phyloP scores from a whole-genome alignment of 23 red algal genomes.

The Chondrus crispus region DNA sequence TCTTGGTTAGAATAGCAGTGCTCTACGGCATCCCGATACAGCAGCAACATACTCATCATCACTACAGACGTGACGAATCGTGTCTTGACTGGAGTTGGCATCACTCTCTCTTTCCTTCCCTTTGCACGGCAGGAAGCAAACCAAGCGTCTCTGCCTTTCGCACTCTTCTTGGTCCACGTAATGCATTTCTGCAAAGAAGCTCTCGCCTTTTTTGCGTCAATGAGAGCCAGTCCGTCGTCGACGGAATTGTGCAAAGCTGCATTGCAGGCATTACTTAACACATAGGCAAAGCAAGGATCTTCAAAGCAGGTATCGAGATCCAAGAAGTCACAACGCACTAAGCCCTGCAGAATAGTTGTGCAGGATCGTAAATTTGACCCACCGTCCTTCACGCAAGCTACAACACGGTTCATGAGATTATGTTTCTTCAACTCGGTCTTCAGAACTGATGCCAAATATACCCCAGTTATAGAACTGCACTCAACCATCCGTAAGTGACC shows the following conservation, averaged over 20 bases:
- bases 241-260: background rate
- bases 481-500: background rate
- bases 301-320: background rate
- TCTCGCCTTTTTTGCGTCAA: background rate
- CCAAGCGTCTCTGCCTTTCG: background rate
- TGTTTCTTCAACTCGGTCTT: background rate
- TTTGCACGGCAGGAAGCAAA: background rate
- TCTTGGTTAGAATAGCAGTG: background rate
- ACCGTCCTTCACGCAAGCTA: background rate
- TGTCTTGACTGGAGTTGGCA: background rate
- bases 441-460: background rate
- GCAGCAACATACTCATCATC: background rate
- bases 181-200: background rate
- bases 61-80: background rate
- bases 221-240: background rate
- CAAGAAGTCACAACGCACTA: background rate
- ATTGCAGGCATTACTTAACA: background rate
- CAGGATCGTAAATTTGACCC: background rate
- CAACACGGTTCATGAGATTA: background rate
- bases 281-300: background rate
- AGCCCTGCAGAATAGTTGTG: background rate
- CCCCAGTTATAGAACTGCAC: background rate
- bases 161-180: background rate
- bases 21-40: background rate
- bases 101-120: background rate